phyloP scores from a whole-genome alignment of 2,329 filamentous ascomycete species.

The Sordariomycetes sp. region DNA sequence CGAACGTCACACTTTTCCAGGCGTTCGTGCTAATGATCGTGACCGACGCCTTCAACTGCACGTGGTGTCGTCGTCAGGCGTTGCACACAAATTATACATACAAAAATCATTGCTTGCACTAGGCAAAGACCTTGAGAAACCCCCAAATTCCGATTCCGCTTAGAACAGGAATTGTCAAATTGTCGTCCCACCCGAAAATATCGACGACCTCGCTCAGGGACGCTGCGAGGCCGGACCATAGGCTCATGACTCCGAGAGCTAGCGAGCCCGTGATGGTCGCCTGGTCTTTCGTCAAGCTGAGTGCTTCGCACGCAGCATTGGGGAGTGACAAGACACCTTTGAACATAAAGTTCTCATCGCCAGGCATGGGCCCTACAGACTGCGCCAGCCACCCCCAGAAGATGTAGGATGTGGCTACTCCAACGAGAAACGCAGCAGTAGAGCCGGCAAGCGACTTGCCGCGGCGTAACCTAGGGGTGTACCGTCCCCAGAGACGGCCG shows the following conservation, averaged over 20 bases:
- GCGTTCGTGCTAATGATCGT: no score
- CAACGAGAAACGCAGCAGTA: conserved; percentile 71
- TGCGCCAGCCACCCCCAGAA: conserved; percentile 89
- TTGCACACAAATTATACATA: no score
- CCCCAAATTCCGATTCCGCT: conserved; percentile 85
- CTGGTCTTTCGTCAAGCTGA: conserved; percentile 52
- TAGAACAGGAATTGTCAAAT: conserved; percentile 88
- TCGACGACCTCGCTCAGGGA: conserved; percentile 86
- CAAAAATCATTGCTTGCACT: conserved; percentile 10
- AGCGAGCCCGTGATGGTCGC: conserved; percentile 58
- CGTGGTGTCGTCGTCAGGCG: no score
- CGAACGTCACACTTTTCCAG: no score
- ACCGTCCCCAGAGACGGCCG: conserved; percentile 78
- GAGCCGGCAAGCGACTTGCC: conserved; percentile 92
- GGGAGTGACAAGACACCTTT: conserved; percentile 68
- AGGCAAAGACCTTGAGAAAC: conserved; percentile 80
- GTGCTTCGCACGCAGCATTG: conserved; percentile 38
- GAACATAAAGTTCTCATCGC: conserved; percentile 70
- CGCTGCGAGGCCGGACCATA: conserved; percentile 83
- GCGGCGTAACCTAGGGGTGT: conserved; percentile 74
- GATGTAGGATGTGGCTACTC: conserved; percentile 69
- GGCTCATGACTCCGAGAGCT: conserved; percentile 71
- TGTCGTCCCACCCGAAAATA: conserved; percentile 92
- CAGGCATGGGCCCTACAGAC: conserved; percentile 52
- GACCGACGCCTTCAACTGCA: no score